Conservation (phyloP, 2,329 filamentous ascomycete species). For the Claviceps monticola region DNA sequence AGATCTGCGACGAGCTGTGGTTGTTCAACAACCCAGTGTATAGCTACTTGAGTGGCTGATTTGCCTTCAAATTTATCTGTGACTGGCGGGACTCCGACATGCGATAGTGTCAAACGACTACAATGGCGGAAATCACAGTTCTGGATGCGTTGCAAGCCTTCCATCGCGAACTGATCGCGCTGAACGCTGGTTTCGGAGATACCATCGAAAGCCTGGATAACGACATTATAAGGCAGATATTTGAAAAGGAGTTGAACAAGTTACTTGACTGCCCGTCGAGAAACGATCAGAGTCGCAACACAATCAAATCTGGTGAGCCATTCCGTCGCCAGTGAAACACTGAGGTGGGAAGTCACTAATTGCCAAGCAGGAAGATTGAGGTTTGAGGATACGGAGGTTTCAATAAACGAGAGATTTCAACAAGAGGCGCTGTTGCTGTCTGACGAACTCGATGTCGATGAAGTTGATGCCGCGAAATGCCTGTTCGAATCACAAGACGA, state of each 20-base stretch:
- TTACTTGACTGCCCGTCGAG: constrained; percentile 63
- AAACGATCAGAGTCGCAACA: constrained; percentile 60
- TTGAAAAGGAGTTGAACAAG: constrained; percentile 57
- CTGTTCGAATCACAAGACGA: constrained; percentile 63
- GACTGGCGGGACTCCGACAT: constrained; percentile 19
- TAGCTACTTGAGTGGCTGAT: not conserved
- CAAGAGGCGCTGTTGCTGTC: constrained; percentile 69
- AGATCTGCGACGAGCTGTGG: constrained; percentile 8
- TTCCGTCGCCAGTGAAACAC: not conserved
- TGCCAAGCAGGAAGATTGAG: constrained; percentile 54
- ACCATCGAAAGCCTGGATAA: constrained; percentile 55
- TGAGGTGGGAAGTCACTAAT: constrained; percentile 7
- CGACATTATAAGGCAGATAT: constrained; percentile 53
- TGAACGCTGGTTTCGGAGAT: constrained; percentile 52
- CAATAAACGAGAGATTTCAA: constrained; percentile 76
- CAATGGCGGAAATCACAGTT: constrained; percentile 60
- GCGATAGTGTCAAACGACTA: constrained; percentile 29
- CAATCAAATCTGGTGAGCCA: constrained; percentile 50
- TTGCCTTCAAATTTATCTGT: not conserved
- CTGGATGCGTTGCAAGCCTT: constrained; percentile 71
- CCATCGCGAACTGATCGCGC: constrained; percentile 68
- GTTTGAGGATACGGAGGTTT: constrained; percentile 59
- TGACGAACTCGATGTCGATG: constrained; percentile 81
- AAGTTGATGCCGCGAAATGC: constrained; percentile 66
- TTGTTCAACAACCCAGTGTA: not conserved